Evolutionary conservation across 2,329 filamentous ascomycete genomes (phyloP), one percentile per base, ranked within the genome.

Genomic region (Pleurostoma richardsiae): DNA sequence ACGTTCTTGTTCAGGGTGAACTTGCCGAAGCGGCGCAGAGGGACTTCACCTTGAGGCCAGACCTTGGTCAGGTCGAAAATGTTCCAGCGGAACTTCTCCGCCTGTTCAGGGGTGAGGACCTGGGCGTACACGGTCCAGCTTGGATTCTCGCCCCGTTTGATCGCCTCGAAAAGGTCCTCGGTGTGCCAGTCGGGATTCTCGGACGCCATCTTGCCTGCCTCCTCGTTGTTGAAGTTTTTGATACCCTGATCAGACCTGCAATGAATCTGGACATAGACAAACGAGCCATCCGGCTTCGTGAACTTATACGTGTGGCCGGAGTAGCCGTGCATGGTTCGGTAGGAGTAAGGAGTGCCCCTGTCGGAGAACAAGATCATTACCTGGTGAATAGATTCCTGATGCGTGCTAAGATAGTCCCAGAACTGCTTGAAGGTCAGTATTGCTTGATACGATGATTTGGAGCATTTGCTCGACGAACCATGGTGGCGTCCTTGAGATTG

Each of bases 61-160:
- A 83, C 74, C 64, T 86, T 85, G 43, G 84, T 88, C 51, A 85
- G 66, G 57, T 88, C 85, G 51, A 88, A 85, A 51, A 86, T 69
- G 62, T 82, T 83, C 70, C 76, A 82, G 39, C 69, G 70, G 59
- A 79, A 80, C 48, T 74, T 72, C 57, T 83, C 75, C 3, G 81
- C 81, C 54, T 85, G 72, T 50, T 80, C 76, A 1, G 82, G 81
- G 19, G 73, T 77, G 50, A 86, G 72, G 4, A 79, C 72, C 62
- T 88, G 85, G 2, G 85, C 72, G 51, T 80, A 83, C 51, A 79
- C 74, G 19, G 74, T 81, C 82, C 83, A 88, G 26, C 71, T 76
- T 4, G 82, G 82, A 53, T 73, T 71, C 8, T 87, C 76, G 33
- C 82, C 80, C 30, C 70, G 70, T 48, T 79, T 62, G 42, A 88